Base-by-base conservation (phyloP, 176 grass and related monocot genomes). In the Phyllostachys edulis region DNA sequence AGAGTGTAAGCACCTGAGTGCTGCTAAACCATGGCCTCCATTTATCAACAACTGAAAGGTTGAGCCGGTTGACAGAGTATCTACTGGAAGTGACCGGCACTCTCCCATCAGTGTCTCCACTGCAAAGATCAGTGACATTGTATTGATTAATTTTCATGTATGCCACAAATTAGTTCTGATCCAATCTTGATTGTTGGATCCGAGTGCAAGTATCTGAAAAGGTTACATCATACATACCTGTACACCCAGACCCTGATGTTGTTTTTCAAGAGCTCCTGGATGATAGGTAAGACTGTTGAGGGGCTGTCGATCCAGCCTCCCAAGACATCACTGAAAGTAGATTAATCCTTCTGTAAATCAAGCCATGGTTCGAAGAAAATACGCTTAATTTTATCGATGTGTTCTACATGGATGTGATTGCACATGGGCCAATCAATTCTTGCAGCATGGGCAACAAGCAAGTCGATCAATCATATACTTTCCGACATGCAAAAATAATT, bases 81-180 rank as follows among this genome's bases (percentile, higher is more conserved):
- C 94, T 94, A 20, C 83, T 92, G 51, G 94, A 97, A 89, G 94
- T 97, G 46, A 97, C 44, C 1, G 94, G 92, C 32, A 97, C 84
- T 29, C 88, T 88, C 27, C 90, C 94, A 27, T 94, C 94, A 54
- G 74, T 38, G 21, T 97, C 94, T 73, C 94, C 94, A 60, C 94
- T 94, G 83, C 80, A 90, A 40, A 86, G 37, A 74, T 84, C 23
- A 75, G 14, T 11, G 51, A 8, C 37, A 47, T 42, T 11, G 2
- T 37, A 2, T 69, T 41, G 12, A 62, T 44, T 41, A 20, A 7
- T 39, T 24, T 52, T 20, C 41, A 42, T 68, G 16, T 39, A 49
- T 2, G 79, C 14, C 73, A 23, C 9, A 82, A 63, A 37, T 14
- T 3, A 51, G 16, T 64, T 66, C 5, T 76, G 6, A 68, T 71